Evolutionary conservation across 225 moss, liverwort and hornwort genomes (phyloP).

Genomic region (Straminergon stramineum): DNA sequence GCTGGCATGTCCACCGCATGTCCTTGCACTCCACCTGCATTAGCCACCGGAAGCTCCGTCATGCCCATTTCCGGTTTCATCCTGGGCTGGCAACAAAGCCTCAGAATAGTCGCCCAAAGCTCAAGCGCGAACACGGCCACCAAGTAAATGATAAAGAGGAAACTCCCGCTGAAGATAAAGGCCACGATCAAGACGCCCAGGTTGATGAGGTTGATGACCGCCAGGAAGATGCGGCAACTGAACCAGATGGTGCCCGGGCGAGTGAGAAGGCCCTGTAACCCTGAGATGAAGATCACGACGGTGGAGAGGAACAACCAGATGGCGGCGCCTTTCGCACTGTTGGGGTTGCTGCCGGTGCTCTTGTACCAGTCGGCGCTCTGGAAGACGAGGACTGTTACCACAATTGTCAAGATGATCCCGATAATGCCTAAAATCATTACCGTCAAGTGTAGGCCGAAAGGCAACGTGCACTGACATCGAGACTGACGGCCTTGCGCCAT

Average conservation of each 20-base stretch:
- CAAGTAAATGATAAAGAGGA: neutral
- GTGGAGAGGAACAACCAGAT: slow-evolving; percentile 14
- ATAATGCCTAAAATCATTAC: slow-evolving; percentile 7
- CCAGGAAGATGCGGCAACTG: neutral
- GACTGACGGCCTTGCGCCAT: neutral
- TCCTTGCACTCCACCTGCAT: neutral
- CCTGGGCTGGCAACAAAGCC: neutral
- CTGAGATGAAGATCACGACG: neutral
- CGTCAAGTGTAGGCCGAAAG: slow-evolving; percentile 3
- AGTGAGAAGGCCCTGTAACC: neutral
- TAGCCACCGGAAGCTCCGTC: neutral
- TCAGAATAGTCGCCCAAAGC: neutral
- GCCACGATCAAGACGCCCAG: neutral
- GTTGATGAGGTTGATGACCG: slow-evolving; percentile 3
- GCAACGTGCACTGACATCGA: neutral
- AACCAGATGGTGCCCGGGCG: neutral
- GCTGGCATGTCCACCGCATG: neutral
- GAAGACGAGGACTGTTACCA: neutral
- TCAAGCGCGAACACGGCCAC: neutral
- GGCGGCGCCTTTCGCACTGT: neutral
- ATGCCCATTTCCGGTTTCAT: neutral
- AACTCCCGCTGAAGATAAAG: neutral
- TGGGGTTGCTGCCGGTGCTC: neutral
- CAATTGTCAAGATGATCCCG: neutral
- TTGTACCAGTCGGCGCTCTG: neutral